These are phyloP conservation scores for Aureobasidium sp. DNA, from an alignment of 2,329 filamentous ascomycete genomes.

Conservation along the genomic window DNA sequence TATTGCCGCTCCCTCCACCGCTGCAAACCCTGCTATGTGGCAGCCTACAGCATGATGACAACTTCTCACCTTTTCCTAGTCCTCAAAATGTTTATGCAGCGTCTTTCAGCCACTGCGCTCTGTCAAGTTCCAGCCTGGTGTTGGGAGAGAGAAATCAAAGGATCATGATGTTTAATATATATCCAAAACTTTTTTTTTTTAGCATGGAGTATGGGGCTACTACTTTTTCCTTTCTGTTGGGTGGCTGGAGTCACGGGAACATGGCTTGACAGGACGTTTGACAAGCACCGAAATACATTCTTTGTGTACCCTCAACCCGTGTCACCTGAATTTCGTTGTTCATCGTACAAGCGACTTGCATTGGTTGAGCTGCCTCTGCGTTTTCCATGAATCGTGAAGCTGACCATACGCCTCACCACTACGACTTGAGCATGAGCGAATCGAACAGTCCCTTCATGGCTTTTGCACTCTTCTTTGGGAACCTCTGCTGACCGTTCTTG, in stretches of 20 bases:
- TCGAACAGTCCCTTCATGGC: slow-evolving; percentile 61
- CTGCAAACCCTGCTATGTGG: background rate
- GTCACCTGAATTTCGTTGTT: background rate
- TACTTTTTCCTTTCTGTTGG: background rate
- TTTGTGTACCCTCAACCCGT: background rate
- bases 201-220: slow-evolving; percentile 7
- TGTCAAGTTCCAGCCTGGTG: slow-evolving; percentile 6
- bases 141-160: background rate
- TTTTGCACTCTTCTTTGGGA: slow-evolving; percentile 76
- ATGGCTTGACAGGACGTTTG: background rate
- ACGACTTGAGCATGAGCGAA: background rate
- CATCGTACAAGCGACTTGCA: background rate
- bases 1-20: background rate
- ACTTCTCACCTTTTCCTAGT: background rate
- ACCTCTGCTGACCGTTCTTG: slow-evolving; percentile 64
- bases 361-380: background rate
- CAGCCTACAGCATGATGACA: background rate
- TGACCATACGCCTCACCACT: slow-evolving; percentile 40
- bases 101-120: background rate
- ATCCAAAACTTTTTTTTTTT: background rate
- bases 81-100: background rate
- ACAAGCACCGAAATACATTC: background rate
- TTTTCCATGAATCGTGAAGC: background rate
- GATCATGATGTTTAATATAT: slow-evolving; percentile 1
- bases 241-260: background rate